A percentile compares a stretch with the other conserved stretches of the same genome.
phyloP scores from a whole-genome alignment of 148 eudicot genomes.

The Euryodendron excelsum region DNA sequence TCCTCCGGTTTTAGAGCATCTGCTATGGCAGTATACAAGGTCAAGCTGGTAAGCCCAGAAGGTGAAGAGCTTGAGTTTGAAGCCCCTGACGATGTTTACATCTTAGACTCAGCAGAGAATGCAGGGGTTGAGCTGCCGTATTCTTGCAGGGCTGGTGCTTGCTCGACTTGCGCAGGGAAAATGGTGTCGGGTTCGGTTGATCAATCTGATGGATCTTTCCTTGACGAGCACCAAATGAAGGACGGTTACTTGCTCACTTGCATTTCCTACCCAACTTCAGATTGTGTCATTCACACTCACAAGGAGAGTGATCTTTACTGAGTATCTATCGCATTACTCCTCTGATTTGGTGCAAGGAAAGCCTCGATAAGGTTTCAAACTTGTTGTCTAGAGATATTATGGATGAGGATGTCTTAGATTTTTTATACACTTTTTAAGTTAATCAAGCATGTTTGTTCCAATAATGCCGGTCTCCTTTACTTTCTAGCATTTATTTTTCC shows the following conservation, averaged over 20 bases:
- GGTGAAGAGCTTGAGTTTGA: slow-evolving; percentile 68
- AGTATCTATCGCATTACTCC: not conserved
- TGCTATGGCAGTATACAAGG: slow-evolving; percentile 66
- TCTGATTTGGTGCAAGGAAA: not conserved
- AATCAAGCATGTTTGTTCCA: not conserved
- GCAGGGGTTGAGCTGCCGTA: slow-evolving; percentile 82
- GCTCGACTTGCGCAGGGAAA: slow-evolving; percentile 85
- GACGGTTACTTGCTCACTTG: slow-evolving; percentile 78
- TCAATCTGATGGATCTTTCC: slow-evolving; percentile 89
- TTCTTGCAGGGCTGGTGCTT: slow-evolving; percentile 91
- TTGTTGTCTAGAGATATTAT: not conserved
- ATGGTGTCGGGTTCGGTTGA: slow-evolving; percentile 57
- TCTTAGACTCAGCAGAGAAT: slow-evolving; percentile 74
- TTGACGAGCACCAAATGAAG: slow-evolving; percentile 63
- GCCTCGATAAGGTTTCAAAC: not conserved
- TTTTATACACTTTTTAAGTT: not conserved
- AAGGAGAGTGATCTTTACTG: slow-evolving; percentile 66
- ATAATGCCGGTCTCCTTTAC: not conserved
- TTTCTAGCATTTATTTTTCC: no score
- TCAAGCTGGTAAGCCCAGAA: slow-evolving; percentile 57
- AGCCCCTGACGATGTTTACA: slow-evolving; percentile 67
- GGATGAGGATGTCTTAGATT: not conserved
- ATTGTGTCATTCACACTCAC: slow-evolving; percentile 73
- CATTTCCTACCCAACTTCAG: slow-evolving; percentile 61
- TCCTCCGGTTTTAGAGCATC: slow-evolving; percentile 27